Conservation (phyloP, 1,139 yeast genomes). For the Kluyveromyces sp. region DNA sequence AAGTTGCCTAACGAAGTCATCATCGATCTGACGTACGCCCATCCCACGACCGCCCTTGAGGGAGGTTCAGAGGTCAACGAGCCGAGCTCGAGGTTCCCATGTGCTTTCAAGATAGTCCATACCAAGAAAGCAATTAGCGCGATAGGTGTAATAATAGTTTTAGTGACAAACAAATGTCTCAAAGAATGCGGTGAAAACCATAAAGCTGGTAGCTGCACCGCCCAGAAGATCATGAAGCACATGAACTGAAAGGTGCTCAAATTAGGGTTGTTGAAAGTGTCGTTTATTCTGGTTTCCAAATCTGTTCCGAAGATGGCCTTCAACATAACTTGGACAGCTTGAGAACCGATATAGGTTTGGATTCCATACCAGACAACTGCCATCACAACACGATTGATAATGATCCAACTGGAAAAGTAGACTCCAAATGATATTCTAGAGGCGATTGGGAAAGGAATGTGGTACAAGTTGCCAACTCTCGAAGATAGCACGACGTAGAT, state of each 20-base stretch:
- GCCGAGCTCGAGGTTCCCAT: constrained; percentile 26
- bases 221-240: constrained; percentile 72
- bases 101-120: constrained; percentile 59
- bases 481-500: constrained; percentile 56
- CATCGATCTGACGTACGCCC: constrained; percentile 72
- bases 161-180: constrained; percentile 71
- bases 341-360: constrained; percentile 76
- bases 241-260: constrained; percentile 63
- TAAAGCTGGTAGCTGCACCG: constrained; percentile 64
- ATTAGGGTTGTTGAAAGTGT: constrained; percentile 41
- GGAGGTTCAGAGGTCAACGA: constrained; percentile 15
- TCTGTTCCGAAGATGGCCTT: constrained; percentile 60
- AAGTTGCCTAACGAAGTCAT: constrained; percentile 80
- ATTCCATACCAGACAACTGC: constrained; percentile 82
- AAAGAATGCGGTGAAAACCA: constrained; percentile 78
- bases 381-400: constrained; percentile 72
- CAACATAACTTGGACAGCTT: constrained; percentile 68
- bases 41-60: constrained; percentile 57
- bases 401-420: constrained; percentile 74
- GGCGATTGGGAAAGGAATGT: constrained; percentile 71
- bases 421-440: constrained; percentile 69
- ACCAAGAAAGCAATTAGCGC: constrained; percentile 74
- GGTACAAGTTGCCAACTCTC: constrained; percentile 67
- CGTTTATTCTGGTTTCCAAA: constrained; percentile 41
- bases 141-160: constrained; percentile 66